Percentiles rank a stretch among this genome's conserved stretches.
Evolutionary conservation across 2,329 filamentous ascomycete genomes (phyloP).

Genomic region (Hymenoscyphus occultus): DNA sequence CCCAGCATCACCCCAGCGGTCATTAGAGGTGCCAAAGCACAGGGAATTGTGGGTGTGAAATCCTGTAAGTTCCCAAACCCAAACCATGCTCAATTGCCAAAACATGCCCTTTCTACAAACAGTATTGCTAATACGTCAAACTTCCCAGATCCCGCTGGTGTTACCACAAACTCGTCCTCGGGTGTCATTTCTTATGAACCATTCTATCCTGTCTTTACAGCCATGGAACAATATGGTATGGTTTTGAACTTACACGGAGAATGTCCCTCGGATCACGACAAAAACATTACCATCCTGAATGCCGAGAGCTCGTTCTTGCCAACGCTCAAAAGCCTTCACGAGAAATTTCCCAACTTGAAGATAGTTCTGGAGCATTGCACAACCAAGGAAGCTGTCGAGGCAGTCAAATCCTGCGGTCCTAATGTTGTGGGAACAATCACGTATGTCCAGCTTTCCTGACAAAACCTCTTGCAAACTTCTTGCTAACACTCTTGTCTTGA

Average conservation of each 20-base stretch:
- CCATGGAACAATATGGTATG: conserved; percentile 81
- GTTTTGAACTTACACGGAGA: conserved; percentile 95
- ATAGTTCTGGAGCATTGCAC: conserved; percentile 84
- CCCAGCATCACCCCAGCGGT: conserved; percentile 30
- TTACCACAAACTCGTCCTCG: conserved; percentile 64
- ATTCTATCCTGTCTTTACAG: conserved; percentile 78
- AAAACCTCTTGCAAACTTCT: not conserved
- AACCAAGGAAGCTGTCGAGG: conserved; percentile 74
- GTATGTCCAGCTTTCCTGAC: not conserved
- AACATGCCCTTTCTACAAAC: not conserved
- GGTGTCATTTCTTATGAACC: conserved; percentile 68
- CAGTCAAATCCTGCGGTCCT: conserved; percentile 72
- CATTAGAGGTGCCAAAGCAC: conserved; percentile 29
- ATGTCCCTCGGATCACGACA: conserved; percentile 47
- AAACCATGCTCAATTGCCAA: not conserved
- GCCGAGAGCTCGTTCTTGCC: conserved; percentile 78
- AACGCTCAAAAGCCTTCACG: conserved; percentile 69
- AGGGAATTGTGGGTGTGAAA: conserved; percentile 33
- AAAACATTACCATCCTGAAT: conserved; percentile 57
- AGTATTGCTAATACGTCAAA: not conserved
- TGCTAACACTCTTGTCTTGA: not conserved
- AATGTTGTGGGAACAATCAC: conserved; percentile 59
- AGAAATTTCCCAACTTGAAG: conserved; percentile 68
- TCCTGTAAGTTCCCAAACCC: conserved; percentile 16
- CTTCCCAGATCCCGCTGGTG: conserved; percentile 48